A percentile compares a stretch with the other conserved stretches of the same genome.
phyloP scores from a whole-genome alignment of 805 yeast genomes.

The Saccharomycodes ludwigii region DNA sequence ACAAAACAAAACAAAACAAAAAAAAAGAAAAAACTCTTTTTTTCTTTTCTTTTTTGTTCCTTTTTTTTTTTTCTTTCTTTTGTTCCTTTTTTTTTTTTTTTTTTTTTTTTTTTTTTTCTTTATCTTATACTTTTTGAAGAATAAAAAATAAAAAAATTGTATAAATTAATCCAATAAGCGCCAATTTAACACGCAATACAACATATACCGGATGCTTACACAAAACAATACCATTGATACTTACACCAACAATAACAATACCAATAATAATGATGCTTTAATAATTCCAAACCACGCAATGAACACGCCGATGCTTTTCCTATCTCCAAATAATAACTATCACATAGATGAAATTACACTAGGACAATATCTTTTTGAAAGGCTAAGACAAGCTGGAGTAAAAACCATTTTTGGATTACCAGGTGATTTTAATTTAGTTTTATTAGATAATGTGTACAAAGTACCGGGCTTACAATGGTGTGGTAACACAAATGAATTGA shows the following conservation, averaged over 20 bases:
- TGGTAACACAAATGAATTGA: conserved; percentile 80
- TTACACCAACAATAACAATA: too few relatives aligned
- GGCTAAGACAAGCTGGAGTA: conserved; percentile 40
- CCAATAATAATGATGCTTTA: too few relatives aligned
- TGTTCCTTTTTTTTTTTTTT: background rate
- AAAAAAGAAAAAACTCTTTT: background rate
- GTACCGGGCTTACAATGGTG: conserved; percentile 49
- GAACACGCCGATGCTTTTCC: too few relatives aligned
- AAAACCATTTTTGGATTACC: conserved; percentile 62
- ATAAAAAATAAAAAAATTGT: conserved; percentile 1
- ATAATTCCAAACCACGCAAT: too few relatives aligned
- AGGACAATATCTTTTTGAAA: conserved; percentile 52
- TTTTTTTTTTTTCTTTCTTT: background rate
- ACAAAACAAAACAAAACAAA: background rate
- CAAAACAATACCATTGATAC: too few relatives aligned
- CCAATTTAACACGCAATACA: background rate
- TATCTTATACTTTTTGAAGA: background rate
- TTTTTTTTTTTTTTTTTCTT: background rate
- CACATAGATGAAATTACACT: conserved; percentile 29
- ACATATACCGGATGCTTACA: too few relatives aligned
- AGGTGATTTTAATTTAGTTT: conserved; percentile 56
- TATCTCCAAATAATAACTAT: too few relatives aligned
- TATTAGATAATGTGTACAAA: conserved; percentile 53
- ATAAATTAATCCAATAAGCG: background rate
- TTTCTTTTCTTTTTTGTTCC: background rate